Conservation (phyloP, 2,329 filamentous ascomycete genomes). For the Diaporthe longicolla region DNA sequence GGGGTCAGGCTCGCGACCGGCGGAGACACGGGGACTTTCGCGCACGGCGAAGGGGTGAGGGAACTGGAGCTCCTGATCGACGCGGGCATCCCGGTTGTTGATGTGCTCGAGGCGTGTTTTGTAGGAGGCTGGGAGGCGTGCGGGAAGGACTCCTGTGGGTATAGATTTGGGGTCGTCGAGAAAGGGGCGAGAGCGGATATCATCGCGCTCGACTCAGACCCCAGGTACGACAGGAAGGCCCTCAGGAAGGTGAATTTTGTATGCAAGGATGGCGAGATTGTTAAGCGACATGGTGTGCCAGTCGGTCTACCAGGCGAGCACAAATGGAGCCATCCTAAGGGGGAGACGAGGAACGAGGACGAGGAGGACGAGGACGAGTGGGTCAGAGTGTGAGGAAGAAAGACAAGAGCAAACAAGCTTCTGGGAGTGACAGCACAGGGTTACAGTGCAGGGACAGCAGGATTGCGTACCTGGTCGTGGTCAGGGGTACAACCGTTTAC, state of each 20-base stretch:
- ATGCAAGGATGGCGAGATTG: slow-evolving; percentile 69
- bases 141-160: slow-evolving; percentile 65
- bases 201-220: slow-evolving; percentile 62
- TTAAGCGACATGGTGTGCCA: slow-evolving; percentile 56
- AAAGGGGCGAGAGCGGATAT: slow-evolving; percentile 65
- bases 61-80: slow-evolving; percentile 69
- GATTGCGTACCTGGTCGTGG: slow-evolving; percentile 18
- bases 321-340: slow-evolving; percentile 33
- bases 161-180: slow-evolving; percentile 66
- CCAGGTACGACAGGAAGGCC: slow-evolving; percentile 55
- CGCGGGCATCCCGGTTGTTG: slow-evolving; percentile 63
- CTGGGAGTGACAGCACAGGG: slow-evolving; percentile 7
- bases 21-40: slow-evolving; percentile 67
- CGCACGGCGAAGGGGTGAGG: slow-evolving; percentile 66
- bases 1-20: slow-evolving; percentile 67
- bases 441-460: slow-evolving; percentile 12
- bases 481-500: slow-evolving; percentile 1
- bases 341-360: slow-evolving; percentile 42
- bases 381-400: neutral
- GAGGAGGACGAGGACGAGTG: neutral
- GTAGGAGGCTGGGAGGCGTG: slow-evolving; percentile 70
- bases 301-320: slow-evolving; percentile 44
- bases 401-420: slow-evolving; percentile 18
- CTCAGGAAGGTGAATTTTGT: slow-evolving; percentile 66
- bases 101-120: slow-evolving; percentile 64